Base-by-base conservation (phyloP, 1,284 basidiomycete genomes). In the Puccinia brachypodii region DNA sequence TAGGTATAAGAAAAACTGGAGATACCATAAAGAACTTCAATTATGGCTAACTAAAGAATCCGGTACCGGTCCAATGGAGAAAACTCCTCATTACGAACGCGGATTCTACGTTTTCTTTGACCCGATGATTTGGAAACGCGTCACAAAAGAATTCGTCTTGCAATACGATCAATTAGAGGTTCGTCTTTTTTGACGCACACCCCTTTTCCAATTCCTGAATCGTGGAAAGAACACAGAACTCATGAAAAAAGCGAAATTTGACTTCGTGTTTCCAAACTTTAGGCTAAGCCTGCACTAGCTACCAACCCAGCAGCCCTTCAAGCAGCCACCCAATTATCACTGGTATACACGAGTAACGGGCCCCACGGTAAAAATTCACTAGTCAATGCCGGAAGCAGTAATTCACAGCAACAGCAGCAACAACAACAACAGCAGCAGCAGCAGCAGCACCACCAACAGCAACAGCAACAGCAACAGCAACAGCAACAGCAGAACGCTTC, bases 31-130 rank as follows among this genome's bases (percentile, higher is more conserved):
- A 87, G 94, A 96, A 84, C 89, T 95, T 83, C 92, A 93, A 83
- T 89, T 96, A 84, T 99, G 96, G 96, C 91, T 98, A 86, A 97
- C 95, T 72, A 97, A 96, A 87, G 95, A 97, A 87, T 91, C 90
- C 68, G 92, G 92, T 50, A 92, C 92, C 64, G 89, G 92, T 83
- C 91, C 93, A 31, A 92, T 92, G 81, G 91, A 93, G 85, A 96
- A 96, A 88, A 92, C 95, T 38, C 90, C 90, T n/a, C 92, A 92
- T 64, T 94, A 93, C 85, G 95, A 97, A 87, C 91, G 92, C 83
- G 95, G 95, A 28, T 90, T 91, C 68, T 96, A 96, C 88, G 93
- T 94, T 66, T 94, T 92, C 88, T 96, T 94, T 91, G 95, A 97
- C 85, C 92, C 93, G 8, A 92, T 93, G 76, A 91, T 91, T 84